Conservation (phyloP, 768 basidiomycete genomes). For the Collybia mongolica region DNA sequence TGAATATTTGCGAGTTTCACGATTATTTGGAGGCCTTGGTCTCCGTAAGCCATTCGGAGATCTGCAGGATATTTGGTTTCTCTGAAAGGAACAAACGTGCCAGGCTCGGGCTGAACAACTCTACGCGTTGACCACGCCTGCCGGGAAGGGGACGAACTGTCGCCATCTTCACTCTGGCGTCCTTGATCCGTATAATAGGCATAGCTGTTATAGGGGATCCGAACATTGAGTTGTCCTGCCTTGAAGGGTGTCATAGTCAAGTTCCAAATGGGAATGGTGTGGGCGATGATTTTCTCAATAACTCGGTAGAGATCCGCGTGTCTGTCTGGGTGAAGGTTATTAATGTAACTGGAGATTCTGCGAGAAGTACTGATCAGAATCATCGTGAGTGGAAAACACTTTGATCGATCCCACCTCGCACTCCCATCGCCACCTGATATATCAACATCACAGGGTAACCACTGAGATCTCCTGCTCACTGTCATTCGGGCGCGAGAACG, state of each 20-base stretch:
- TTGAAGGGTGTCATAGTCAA: slow-evolving; percentile 18
- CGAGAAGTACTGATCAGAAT: not conserved
- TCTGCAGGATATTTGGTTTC: slow-evolving; percentile 7
- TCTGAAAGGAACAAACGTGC: slow-evolving; percentile 6
- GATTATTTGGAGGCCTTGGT: slow-evolving; percentile 24
- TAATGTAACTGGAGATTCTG: slow-evolving; percentile 36
- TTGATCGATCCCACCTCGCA: slow-evolving; percentile 13
- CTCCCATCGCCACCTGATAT: slow-evolving; percentile 13
- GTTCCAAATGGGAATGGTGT: slow-evolving; percentile 30
- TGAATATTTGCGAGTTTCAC: slow-evolving; percentile 30
- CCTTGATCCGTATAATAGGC: slow-evolving; percentile 6
- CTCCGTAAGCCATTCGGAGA: slow-evolving; percentile 7
- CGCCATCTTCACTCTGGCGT: slow-evolving; percentile 4
- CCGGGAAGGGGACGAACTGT: no score
- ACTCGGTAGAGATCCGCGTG: slow-evolving; percentile 20
- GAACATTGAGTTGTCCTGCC: not conserved
- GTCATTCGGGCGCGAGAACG: no score
- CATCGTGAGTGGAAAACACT: no score
- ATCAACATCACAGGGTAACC: slow-evolving; percentile 28
- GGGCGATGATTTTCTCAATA: slow-evolving; percentile 23
- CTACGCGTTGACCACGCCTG: not conserved
- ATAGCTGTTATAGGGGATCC: slow-evolving; percentile 7
- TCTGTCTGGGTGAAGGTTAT: slow-evolving; percentile 33
- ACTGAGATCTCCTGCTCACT: slow-evolving; percentile 11
- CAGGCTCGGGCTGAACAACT: slow-evolving; percentile 14